Evolutionary conservation across 208 protist genomes (phyloP), one percentile per base, ranked within the genome.

Genomic region (Crithidia thermophila): DNA sequence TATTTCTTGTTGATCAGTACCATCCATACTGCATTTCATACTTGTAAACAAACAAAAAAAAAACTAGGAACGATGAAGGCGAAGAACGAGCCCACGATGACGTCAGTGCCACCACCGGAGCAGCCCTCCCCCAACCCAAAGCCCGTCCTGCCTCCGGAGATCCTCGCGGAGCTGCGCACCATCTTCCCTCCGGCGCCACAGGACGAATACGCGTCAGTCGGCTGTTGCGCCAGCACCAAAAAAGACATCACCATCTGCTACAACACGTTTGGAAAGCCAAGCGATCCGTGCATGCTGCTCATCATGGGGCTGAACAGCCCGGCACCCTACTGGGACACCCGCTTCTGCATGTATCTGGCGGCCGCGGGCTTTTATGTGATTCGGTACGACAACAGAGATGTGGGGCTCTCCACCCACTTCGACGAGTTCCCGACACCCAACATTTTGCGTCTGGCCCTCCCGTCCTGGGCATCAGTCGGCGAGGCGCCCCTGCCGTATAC

Each of bases 381-480:
- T 11, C 85, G 88, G 57, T 91, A 79, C 61, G 88, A 94, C 73
- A 90, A 94, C 62, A 76, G 88, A 13, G 88, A 94, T 46, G 82
- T 83, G 62, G 88, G 88, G 28, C 75, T 78, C 47, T 91, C 85
- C 18, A 90, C 83, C 1, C 83, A 88, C 67, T 59, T 91, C 4
- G 85, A 91, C 46, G 51, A 75, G 16, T 71, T 73, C 37, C 55
- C 74, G 13, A 66, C 57, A n/a, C 75, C 87, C 1, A 67, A 77
- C 28, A 78, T 63, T 1, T 58, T 79, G 3, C 79, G 76, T 0
- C 52, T 94, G 60, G 71, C 83, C 21, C 73, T 94, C 36, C 83
- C 83, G 20, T 21, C 64, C 1, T 75, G 77, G 61, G 82, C 83
- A 0, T 74, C 67, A 0, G 23, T 77, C 18, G 74, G 88, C 13